A percentile compares a stretch with the other conserved stretches of the same genome.
phyloP scores from a whole-genome alignment of 2,329 filamentous ascomycete genomes.

The Teratosphaeria nubilosa region DNA sequence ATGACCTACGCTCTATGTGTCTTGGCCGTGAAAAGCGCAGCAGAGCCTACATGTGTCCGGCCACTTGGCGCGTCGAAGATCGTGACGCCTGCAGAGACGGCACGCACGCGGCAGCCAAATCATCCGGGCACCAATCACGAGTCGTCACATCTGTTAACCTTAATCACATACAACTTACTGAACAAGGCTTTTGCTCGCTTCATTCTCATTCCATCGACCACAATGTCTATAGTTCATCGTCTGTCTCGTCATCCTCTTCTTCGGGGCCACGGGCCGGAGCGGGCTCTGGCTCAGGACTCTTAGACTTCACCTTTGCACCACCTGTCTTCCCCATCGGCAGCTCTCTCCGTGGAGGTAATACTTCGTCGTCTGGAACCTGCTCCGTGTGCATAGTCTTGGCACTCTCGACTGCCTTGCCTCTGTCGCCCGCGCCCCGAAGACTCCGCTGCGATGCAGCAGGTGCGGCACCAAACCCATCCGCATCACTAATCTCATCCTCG shows the following conservation, averaged over 20 bases:
- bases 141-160: neutral
- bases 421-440: neutral
- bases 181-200: neutral
- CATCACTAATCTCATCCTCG: conserved; percentile 18
- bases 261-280: neutral
- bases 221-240: conserved; percentile 3
- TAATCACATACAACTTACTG: too few species aligned
- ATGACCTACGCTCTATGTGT: neutral
- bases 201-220: neutral
- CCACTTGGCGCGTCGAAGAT: neutral
- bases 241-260: conserved; percentile 3
- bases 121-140: neutral
- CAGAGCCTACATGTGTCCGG: neutral
- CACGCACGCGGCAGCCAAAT: neutral
- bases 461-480: conserved; percentile 4
- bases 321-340: conserved; percentile 12
- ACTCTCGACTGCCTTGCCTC: neutral
- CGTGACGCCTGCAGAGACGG: neutral
- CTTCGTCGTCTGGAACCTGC: conserved; percentile 7
- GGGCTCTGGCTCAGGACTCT: neutral
- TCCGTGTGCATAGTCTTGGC: conserved; percentile 1
- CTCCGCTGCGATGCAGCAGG: neutral
- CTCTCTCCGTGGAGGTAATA: conserved; percentile 10
- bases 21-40: neutral
- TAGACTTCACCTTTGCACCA: conserved; percentile 1